Evolutionary conservation across 495 filamentous ascomycete species (phyloP).

Genomic region (Hypomontagnella submonticulosa): DNA sequence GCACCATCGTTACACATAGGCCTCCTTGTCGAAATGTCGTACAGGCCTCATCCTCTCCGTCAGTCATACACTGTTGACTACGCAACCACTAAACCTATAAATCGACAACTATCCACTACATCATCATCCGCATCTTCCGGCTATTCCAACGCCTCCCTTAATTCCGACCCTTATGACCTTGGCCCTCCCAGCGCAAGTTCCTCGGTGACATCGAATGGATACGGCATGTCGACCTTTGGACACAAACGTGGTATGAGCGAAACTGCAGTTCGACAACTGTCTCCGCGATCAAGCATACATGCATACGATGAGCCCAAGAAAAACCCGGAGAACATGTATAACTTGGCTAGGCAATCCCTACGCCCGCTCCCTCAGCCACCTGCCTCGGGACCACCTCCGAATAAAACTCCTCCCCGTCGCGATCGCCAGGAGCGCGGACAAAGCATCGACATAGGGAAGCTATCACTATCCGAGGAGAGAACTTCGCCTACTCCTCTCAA

Average conservation of each 20-base stretch:
- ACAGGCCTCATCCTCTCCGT: constrained; percentile 66
- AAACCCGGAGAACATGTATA: constrained; percentile 68
- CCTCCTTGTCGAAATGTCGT: constrained; percentile 59
- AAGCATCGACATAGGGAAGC: constrained; percentile 63
- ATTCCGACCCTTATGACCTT: constrained; percentile 66
- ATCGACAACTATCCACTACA: constrained; percentile 80
- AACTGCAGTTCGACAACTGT: constrained; percentile 48
- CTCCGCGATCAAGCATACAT: constrained; percentile 46
- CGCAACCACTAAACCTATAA: constrained; percentile 54
- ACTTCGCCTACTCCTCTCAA: constrained; percentile 53
- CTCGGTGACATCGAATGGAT: constrained; percentile 76
- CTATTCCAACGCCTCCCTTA: constrained; percentile 72
- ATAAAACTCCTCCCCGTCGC: constrained; percentile 41
- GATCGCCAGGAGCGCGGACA: constrained; percentile 59
- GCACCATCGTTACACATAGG: constrained; percentile 32
- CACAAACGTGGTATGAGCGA: constrained; percentile 86
- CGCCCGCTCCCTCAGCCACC: constrained; percentile 80
- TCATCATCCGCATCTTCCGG: constrained; percentile 79
- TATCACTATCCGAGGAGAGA: constrained; percentile 53
- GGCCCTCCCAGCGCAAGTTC: constrained; percentile 81
- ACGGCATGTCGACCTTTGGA: constrained; percentile 56
- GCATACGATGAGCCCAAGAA: constrained; percentile 53
- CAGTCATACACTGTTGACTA: constrained; percentile 74
- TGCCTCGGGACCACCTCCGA: constrained; percentile 55
- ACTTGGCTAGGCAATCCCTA: constrained; percentile 77